phyloP scores from a whole-genome alignment of 371 early-diverging fungal genomes.

The Zopfochytrium polystomum region DNA sequence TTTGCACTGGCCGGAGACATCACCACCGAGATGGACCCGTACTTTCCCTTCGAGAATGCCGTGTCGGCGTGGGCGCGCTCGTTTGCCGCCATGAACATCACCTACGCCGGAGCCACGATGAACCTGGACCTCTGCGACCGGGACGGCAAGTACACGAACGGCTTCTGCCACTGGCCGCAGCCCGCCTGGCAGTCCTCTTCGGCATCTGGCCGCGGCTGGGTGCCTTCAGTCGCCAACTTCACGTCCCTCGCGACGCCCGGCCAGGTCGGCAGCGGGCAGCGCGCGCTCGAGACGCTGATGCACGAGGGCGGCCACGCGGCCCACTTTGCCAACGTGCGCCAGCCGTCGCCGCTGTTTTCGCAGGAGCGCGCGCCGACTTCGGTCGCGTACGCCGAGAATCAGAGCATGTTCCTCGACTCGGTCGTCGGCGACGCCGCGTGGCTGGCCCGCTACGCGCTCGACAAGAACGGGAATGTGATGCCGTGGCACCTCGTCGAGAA shows the following conservation, averaged over 20 bases:
- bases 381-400: slow-evolving; percentile 35
- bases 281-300: slow-evolving; percentile 32
- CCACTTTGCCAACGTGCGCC: slow-evolving; percentile 34
- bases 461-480: slow-evolving; percentile 26
- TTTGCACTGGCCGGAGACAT: slow-evolving; percentile 24
- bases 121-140: slow-evolving; percentile 33
- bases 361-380: slow-evolving; percentile 35
- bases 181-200: slow-evolving; percentile 29
- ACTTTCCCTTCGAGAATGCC: slow-evolving; percentile 26
- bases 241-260: slow-evolving; percentile 31
- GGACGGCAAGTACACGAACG: slow-evolving; percentile 32
- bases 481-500: slow-evolving; percentile 33
- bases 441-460: slow-evolving; percentile 29
- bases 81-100: slow-evolving; percentile 32
- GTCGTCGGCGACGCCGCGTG: slow-evolving; percentile 31
- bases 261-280: slow-evolving; percentile 28
- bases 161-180: slow-evolving; percentile 39
- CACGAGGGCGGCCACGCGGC: slow-evolving; percentile 30
- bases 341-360: slow-evolving; percentile 28
- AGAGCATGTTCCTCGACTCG: slow-evolving; percentile 34
- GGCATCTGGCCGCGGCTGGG: slow-evolving; percentile 30
- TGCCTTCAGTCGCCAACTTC: slow-evolving; percentile 34
- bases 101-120: slow-evolving; percentile 27
- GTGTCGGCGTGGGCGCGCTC: slow-evolving; percentile 30
- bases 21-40: slow-evolving; percentile 18